Base-by-base conservation (phyloP, 495 filamentous ascomycete species). In the Cenococcum geophilum region DNA sequence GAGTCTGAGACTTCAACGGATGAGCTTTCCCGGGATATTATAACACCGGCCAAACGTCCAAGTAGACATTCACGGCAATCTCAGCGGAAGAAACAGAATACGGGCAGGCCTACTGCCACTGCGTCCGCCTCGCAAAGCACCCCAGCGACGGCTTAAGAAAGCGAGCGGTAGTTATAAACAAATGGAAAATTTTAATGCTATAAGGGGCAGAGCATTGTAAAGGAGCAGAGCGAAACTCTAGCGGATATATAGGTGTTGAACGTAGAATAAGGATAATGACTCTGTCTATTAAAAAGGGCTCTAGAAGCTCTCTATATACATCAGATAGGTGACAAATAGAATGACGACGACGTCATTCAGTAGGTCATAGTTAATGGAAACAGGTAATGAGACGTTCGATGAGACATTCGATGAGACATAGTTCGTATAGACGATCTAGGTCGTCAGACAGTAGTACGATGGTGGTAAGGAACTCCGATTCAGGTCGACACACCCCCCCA, bases 1-100 rank as follows among this genome's bases (percentile, higher is more conserved):
- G 37, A 57, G 14, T 45, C 52, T 14, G 55, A 59, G 9, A 63
- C 60, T 6, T 63, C 54, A 21, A 32, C 60, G 22, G 60, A 63
- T 23, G 60, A 63, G 27, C 59, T 62, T 1, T n/a, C 59, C 25
- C 14, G 6, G 36, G 14, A 40, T 14, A 14, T 21, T n/a, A 42
- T 23, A 43, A n/a, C 54, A 1, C n/a, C 55, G 25, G 55, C 40
- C 36, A 63, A 59, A 40, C 60, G 52, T 40, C 14, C 36, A 40
- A 40, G 36, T 40, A 40, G 14, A 14, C 36, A 6, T 8, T 40
- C 36, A 40, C 36, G 14, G 36, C 6, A 40, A 40, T 40, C 36
- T 40, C 36, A 40, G 36, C 14, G 14, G 36, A 40, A 40, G 36
- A 40, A 40, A 40, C 36, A 14, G 14, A 6, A 40, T 8, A 8